These are phyloP conservation scores for Candida xiaguanensis DNA, from an alignment of 805 yeast species.

Conservation along the genomic window DNA sequence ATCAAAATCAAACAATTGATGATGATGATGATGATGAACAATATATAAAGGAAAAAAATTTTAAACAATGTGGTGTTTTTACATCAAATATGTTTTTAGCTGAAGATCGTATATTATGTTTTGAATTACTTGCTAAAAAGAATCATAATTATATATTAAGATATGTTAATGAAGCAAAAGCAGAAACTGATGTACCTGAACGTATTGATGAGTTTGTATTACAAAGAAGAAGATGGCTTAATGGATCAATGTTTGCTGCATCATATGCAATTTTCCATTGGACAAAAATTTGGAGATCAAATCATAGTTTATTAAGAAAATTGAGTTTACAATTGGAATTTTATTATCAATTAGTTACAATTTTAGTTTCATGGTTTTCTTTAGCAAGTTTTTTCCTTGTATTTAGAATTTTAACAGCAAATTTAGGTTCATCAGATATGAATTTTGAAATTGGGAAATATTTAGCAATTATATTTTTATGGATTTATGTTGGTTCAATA, in stretches of 20 bases:
- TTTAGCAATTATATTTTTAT: slow-evolving; percentile 72
- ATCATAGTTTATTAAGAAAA: slow-evolving; percentile 79
- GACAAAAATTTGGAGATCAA: slow-evolving; percentile 83
- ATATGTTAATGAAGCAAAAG: slow-evolving; percentile 84
- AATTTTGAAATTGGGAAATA: slow-evolving; percentile 71
- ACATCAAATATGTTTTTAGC: slow-evolving; percentile 96
- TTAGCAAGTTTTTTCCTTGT: slow-evolving; percentile 87
- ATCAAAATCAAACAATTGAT: slow-evolving; percentile 48
- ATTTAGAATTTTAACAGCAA: slow-evolving; percentile 79
- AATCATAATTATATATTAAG: slow-evolving; percentile 71
- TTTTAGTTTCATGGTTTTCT: slow-evolving; percentile 89
- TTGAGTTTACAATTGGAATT: slow-evolving; percentile 82
- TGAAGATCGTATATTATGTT: slow-evolving; percentile 93
- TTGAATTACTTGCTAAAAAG: slow-evolving; percentile 87
- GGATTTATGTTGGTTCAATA: slow-evolving; percentile 80
- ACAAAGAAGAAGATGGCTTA: slow-evolving; percentile 97
- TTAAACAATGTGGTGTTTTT: slow-evolving; percentile 63
- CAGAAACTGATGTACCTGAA: slow-evolving; percentile 96
- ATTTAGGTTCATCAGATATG: slow-evolving; percentile 62
- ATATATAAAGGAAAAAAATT: slow-evolving; percentile 35
- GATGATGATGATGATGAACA: slow-evolving; percentile 37
- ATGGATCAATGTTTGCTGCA: slow-evolving; percentile 97
- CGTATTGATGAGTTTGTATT: slow-evolving; percentile 89
- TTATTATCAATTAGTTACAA: slow-evolving; percentile 69
- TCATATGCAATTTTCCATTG: slow-evolving; percentile 83